These are phyloP conservation scores for Raffaelea ambrosiae DNA, from an alignment of 2,329 filamentous ascomycete species.

Conservation along the genomic window DNA sequence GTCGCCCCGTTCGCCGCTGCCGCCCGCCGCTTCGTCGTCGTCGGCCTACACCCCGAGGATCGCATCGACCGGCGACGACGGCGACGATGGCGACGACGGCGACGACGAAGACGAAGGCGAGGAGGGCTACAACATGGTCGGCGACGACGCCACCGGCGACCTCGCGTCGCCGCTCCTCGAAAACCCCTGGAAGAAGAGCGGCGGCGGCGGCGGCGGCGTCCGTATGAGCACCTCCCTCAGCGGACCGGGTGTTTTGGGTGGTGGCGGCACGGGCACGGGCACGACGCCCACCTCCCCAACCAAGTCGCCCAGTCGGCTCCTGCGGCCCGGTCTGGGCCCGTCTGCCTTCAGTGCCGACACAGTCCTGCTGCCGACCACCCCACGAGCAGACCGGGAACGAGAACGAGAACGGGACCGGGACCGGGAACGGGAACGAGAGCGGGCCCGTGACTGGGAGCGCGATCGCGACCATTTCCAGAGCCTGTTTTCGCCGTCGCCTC, in stretches of 20 bases:
- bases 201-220: neutral
- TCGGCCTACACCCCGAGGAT: too few relatives aligned
- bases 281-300: slow-evolving; percentile 6
- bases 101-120: slow-evolving; percentile 15
- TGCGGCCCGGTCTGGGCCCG: slow-evolving; percentile 5
- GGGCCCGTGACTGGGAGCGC: neutral
- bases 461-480: slow-evolving; percentile 26
- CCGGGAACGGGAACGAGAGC: neutral
- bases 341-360: slow-evolving; percentile 20
- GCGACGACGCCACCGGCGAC: slow-evolving; percentile 3
- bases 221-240: neutral
- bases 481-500: slow-evolving; percentile 50
- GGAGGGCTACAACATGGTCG: neutral
- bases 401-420: too few relatives aligned
- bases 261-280: too few relatives aligned
- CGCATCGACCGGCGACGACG: neutral
- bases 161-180: slow-evolving; percentile 28
- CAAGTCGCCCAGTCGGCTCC: neutral
- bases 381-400: too few relatives aligned
- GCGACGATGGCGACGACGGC: slow-evolving; percentile 15
- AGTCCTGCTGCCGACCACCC: slow-evolving; percentile 4
- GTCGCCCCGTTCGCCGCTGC: slow-evolving; percentile 23
- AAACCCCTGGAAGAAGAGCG: slow-evolving; percentile 30
- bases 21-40: slow-evolving; percentile 4
- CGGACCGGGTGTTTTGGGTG: too few relatives aligned